Conservation (phyloP, 495 filamentous ascomycete species). For the Jackrogersella minutella region DNA sequence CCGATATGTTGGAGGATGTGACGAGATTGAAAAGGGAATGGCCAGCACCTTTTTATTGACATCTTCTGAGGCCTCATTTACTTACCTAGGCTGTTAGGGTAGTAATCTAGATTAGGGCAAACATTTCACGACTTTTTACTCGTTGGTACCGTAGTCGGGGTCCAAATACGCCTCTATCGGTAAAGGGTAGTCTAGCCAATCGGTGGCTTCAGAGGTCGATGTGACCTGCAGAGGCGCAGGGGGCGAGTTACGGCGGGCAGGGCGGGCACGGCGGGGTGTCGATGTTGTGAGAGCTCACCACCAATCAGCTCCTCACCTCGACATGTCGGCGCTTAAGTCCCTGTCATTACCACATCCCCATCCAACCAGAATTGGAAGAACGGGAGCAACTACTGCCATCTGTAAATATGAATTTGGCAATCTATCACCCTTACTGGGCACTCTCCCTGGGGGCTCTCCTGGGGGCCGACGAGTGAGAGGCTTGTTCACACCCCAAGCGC, state of each 20-base stretch:
- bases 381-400: slow-evolving; percentile 23
- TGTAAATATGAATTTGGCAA: slow-evolving; percentile 38
- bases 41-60: slow-evolving; percentile 28
- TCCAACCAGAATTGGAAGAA: slow-evolving; percentile 41
- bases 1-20: slow-evolving; percentile 23
- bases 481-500: slow-evolving; percentile 48
- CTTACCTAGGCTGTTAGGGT: neutral
- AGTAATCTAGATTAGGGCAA: neutral
- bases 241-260: too few species aligned
- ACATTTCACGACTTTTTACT: slow-evolving; percentile 15
- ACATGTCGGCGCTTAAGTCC: slow-evolving; percentile 38
- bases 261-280: slow-evolving; percentile 35
- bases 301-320: slow-evolving; percentile 31
- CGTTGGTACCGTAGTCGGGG: slow-evolving; percentile 11
- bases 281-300: slow-evolving; percentile 21
- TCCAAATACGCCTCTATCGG: slow-evolving; percentile 18
- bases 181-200: slow-evolving; percentile 24
- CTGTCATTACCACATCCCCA: slow-evolving; percentile 25
- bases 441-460: slow-evolving; percentile 44
- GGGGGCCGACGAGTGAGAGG: slow-evolving; percentile 48
- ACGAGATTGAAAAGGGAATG: slow-evolving; percentile 32
- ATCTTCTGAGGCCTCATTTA: slow-evolving; percentile 17
- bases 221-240: slow-evolving; percentile 38
- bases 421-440: slow-evolving; percentile 46
- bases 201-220: slow-evolving; percentile 27